Evolutionary conservation across 176 grass and related monocot species (phyloP).

Genomic region (Carex kokanica): DNA sequence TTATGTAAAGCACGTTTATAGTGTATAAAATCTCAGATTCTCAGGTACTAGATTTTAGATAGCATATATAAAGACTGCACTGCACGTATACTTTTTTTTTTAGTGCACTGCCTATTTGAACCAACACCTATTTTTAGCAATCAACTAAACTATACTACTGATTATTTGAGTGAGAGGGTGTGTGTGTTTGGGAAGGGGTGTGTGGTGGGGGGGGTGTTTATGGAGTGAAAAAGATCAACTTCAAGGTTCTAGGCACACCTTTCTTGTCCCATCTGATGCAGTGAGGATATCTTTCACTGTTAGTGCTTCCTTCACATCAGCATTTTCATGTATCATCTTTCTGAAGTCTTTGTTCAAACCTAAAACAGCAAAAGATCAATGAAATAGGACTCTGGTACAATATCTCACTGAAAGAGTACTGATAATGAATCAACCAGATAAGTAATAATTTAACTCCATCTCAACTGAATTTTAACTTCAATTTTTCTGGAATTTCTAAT

Average conservation of each 20-base stretch:
- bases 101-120: background rate
- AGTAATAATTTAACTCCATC: background rate
- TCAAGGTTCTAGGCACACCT: slow-evolving; percentile 40
- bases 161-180: background rate
- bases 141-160: background rate
- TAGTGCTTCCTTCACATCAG: slow-evolving; percentile 73
- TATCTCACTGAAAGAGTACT: background rate
- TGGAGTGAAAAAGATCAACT: background rate
- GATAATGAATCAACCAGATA: background rate
- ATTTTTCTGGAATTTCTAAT: slow-evolving; percentile 4
- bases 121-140: background rate
- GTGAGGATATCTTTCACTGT: slow-evolving; percentile 63
- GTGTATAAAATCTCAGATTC: background rate
- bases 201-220: background rate
- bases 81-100: background rate
- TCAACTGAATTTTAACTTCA: background rate
- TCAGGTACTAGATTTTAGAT: slow-evolving; percentile 12
- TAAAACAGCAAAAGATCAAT: slow-evolving; percentile 13
- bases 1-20: background rate
- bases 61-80: background rate
- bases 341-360: slow-evolving; percentile 95
- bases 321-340: slow-evolving; percentile 67
- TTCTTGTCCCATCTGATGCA: slow-evolving; percentile 77
- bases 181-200: no score
- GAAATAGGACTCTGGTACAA: background rate